These are phyloP conservation scores for Magnaporthiopsis incrustans DNA, from an alignment of 2,329 filamentous ascomycete species.

Conservation along the genomic window DNA sequence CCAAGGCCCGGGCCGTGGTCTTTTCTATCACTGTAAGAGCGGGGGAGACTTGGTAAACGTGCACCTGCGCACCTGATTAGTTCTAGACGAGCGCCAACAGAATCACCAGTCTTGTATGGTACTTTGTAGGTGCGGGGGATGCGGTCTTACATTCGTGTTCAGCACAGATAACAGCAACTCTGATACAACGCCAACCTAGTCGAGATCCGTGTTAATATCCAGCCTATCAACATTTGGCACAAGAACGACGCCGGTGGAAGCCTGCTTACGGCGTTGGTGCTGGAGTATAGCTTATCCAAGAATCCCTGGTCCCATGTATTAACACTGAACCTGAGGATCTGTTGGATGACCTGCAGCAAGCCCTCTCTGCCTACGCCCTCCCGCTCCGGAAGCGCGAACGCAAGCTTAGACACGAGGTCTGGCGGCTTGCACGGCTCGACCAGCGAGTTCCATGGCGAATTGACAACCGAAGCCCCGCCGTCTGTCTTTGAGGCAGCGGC, in stretches of 20 bases:
- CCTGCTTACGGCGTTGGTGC: conserved; percentile 64
- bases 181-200: conserved; percentile 68
- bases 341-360: conserved; percentile 60
- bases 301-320: conserved; percentile 99
- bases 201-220: not conserved
- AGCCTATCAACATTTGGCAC: not conserved
- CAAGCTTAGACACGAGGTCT: conserved; percentile 45
- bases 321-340: conserved; percentile 75
- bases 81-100: not conserved
- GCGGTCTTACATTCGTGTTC: conserved; percentile 70
- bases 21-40: conserved; percentile 85
- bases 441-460: conserved; percentile 44
- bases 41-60: conserved; percentile 91
- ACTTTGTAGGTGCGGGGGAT: not conserved
- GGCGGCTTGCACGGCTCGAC: conserved; percentile 55
- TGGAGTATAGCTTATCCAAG: conserved; percentile 89
- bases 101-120: not conserved
- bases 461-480: conserved; percentile 37
- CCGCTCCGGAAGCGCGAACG: conserved; percentile 48
- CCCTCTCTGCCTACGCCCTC: conserved; percentile 61
- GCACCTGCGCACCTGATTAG: conserved; percentile 41
- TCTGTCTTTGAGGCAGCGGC: conserved; percentile 43
- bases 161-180: conserved; percentile 78
- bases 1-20: conserved; percentile 64
- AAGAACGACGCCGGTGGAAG: not conserved